Conservation (phyloP, 108 stramenopile species). For the Nitzschia inconspicua region DNA sequence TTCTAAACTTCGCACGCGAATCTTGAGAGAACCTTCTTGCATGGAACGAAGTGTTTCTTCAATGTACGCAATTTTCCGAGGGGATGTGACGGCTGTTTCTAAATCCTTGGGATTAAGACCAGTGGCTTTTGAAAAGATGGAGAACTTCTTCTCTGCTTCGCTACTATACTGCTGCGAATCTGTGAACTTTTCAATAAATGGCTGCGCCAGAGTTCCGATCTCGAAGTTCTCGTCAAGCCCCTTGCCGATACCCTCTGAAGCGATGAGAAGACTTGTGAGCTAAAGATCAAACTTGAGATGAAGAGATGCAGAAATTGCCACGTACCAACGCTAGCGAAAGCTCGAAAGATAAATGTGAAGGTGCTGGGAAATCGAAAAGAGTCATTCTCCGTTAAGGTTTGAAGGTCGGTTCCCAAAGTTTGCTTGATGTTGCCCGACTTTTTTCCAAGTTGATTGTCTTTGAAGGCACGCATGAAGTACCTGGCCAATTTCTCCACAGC, state of each 20-base stretch:
- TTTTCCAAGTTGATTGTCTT: constrained; percentile 87
- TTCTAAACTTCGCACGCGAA: constrained; percentile 90
- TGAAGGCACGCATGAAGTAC: constrained; percentile 93
- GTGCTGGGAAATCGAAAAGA: constrained; percentile 94
- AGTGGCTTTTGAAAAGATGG: constrained; percentile 75
- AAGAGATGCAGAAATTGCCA: too few relatives aligned
- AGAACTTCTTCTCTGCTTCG: constrained; percentile 66
- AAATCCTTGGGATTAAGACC: constrained; percentile 80
- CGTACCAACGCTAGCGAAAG: constrained; percentile 96
- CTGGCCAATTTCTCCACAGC: constrained; percentile 94
- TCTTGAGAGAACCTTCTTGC: constrained; percentile 86
- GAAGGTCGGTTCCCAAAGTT: constrained; percentile 80
- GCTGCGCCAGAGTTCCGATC: constrained; percentile 91
- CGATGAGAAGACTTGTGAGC: too few relatives aligned
- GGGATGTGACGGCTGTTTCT: constrained; percentile 68
- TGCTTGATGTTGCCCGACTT: constrained; percentile 74
- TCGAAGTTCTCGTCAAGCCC: constrained; percentile 86
- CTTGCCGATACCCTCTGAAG: constrained; percentile 97
- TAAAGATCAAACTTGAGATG: too few relatives aligned
- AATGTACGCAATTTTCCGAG: constrained; percentile 87
- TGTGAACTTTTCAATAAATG: constrained; percentile 91
- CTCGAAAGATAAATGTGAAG: constrained; percentile 96
- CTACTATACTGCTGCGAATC: constrained; percentile 70
- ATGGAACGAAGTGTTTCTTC: constrained; percentile 87
- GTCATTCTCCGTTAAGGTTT: constrained; percentile 81